phyloP scores from a whole-genome alignment of 371 early-diverging fungal genomes.

The Haplosporangium sp. region DNA sequence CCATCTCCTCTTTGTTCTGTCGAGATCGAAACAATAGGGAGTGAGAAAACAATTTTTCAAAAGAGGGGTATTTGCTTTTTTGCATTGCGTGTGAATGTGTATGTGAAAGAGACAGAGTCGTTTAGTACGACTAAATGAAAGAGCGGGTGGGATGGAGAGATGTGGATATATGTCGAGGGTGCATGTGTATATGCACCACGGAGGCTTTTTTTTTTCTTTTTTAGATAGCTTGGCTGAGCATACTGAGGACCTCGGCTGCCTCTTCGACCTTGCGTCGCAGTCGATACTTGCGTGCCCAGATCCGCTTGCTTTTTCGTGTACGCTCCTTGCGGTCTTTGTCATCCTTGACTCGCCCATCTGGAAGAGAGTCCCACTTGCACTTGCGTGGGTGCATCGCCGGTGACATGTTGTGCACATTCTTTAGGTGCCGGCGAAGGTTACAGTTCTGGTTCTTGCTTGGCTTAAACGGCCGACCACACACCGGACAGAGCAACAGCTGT shows the following conservation, averaged over 20 bases:
- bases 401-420: slow-evolving; percentile 53
- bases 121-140: no score
- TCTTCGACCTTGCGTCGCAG: slow-evolving; percentile 54
- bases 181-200: neutral
- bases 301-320: slow-evolving; percentile 50
- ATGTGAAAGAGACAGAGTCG: no score
- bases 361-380: slow-evolving; percentile 56
- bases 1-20: slow-evolving; percentile 19
- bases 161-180: no score
- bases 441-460: slow-evolving; percentile 51
- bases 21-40: slow-evolving; percentile 28
- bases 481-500: slow-evolving; percentile 39
- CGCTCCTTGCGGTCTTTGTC: slow-evolving; percentile 56
- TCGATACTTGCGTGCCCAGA: slow-evolving; percentile 57
- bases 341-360: slow-evolving; percentile 55
- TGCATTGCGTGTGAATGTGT: neutral
- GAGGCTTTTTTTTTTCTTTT: neutral
- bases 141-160: no score
- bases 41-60: slow-evolving; percentile 17
- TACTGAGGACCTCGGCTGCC: slow-evolving; percentile 52
- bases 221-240: slow-evolving; percentile 52
- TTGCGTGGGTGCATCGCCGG: slow-evolving; percentile 54
- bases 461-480: slow-evolving; percentile 51
- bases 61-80: neutral
- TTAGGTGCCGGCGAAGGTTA: slow-evolving; percentile 47